A percentile compares a stretch with the other conserved stretches of the same genome.
Conservation (phyloP, 352 stramenopile species). For the Thraustotheca clavata region DNA sequence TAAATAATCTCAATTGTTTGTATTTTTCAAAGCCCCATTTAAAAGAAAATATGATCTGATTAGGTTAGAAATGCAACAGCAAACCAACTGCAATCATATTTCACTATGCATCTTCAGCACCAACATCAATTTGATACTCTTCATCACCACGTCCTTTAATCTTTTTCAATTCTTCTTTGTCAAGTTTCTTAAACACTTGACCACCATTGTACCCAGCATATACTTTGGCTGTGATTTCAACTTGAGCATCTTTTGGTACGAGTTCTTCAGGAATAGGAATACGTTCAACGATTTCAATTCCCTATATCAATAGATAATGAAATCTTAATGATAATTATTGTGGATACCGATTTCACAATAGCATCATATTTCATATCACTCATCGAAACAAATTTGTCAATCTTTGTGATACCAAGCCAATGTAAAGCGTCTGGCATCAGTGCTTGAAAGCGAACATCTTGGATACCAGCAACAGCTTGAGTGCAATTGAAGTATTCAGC, state of each 20-base stretch:
- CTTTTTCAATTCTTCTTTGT: slow-evolving; percentile 88
- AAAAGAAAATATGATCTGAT: too few relatives aligned
- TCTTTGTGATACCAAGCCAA: slow-evolving; percentile 94
- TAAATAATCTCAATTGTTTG: slow-evolving; percentile 39
- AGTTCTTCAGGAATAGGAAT: slow-evolving; percentile 97
- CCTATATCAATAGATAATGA: slow-evolving; percentile 27
- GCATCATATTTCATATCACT: slow-evolving; percentile 99
- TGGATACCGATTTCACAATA: slow-evolving; percentile 90
- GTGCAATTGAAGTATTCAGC: slow-evolving; percentile 99
- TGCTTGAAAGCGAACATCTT: slow-evolving; percentile 97
- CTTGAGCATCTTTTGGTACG: slow-evolving; percentile 95
- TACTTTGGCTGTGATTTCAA: slow-evolving; percentile 99
- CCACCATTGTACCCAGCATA: slow-evolving; percentile 83
- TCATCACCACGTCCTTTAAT: slow-evolving; percentile 85
- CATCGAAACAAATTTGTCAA: slow-evolving; percentile 96
- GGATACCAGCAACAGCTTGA: slow-evolving; percentile 94
- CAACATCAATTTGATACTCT: slow-evolving; percentile 34
- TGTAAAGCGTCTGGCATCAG: slow-evolving; percentile 99
- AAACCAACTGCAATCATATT: neutral
- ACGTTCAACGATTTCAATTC: slow-evolving; percentile 98
- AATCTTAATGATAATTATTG: neutral
- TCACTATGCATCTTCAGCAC: neutral
- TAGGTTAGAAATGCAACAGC: neutral
- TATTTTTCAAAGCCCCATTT: neutral
- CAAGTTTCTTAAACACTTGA: slow-evolving; percentile 87